Evolutionary conservation across 345 rosid genomes (phyloP), one percentile per base, ranked within the genome.

Genomic region (Citrus cavaleriei): DNA sequence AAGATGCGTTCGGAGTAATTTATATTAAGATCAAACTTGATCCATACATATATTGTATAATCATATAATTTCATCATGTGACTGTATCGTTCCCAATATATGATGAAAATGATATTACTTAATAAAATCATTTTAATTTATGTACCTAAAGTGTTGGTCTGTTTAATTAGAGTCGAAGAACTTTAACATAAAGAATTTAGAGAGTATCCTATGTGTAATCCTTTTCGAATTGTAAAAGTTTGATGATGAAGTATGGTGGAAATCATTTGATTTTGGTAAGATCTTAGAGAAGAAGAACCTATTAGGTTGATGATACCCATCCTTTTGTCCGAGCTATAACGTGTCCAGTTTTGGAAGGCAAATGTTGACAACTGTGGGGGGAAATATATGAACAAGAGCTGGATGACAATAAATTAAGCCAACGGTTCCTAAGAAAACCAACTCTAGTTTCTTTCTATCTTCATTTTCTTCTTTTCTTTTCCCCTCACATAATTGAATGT

Each of bases 321-420:
- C 70, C 88, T 40, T 37, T 49, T 70, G 82, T 64, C 72, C 76
- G 73, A 81, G 68, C 74, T 67, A 74, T 71, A 83, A 85, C 86
- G 89, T 88, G 89, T 85, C 89, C 69, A 79, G 70, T 59, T 68
- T 82, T 78, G 81, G 82, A 83, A 83, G 79, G 81, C 84, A 83
- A 86, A 86, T 77, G 79, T 76, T 83, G 91, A 83, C 87, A 86
- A 84, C 75, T 79, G 83, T 79, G 42, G 76, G 25, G 80, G 76
- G 25, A 84, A 83, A 82, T 86, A 83, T 65, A 64, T 14, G 37
- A 74, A 62, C n/a, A 69, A 83, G 82, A 85, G 88, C 88, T 89
- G 91, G 88, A 88, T 76, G 74, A 84, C 91, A 85, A 81, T 83
- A 72, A 70, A 70, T 70, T 25, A 58, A 72, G 74, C 74, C 51